Conservation (phyloP, 352 stramenopile genomes). For the Globisporangium yorkense region DNA sequence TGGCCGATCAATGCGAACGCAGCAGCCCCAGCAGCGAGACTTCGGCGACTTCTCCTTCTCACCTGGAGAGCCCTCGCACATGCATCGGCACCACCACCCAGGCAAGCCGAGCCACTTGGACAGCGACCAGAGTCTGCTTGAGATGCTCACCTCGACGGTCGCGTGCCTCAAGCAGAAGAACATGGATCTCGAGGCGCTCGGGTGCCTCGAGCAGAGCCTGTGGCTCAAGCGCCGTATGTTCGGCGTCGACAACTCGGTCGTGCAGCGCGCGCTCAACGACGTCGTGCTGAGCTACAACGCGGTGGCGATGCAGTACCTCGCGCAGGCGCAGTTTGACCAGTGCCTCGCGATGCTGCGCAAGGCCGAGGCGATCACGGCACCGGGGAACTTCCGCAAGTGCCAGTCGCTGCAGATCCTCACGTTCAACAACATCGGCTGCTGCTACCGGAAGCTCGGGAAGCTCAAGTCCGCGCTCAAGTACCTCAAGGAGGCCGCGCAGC, state of each 20-base stretch:
- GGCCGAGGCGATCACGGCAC: conserved; percentile 56
- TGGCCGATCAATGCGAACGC: conserved; percentile 5
- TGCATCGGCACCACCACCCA: neutral
- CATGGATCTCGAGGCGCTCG: conserved; percentile 71
- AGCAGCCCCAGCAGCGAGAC: neutral
- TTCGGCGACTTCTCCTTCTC: neutral
- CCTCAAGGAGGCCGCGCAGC: conserved; percentile 56
- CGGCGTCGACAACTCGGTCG: conserved; percentile 46
- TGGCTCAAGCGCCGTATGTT: conserved; percentile 79
- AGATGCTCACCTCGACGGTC: conserved; percentile 68
- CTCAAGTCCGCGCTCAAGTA: conserved; percentile 72
- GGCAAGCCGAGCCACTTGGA: conserved; percentile 19
- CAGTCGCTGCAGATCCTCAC: conserved; percentile 76
- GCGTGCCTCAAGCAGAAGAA: conserved; percentile 63
- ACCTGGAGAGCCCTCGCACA: conserved; percentile 1
- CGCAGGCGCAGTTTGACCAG: conserved; percentile 45
- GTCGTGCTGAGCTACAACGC: conserved; percentile 75
- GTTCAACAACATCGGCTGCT: conserved; percentile 81
- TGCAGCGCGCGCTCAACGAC: conserved; percentile 48
- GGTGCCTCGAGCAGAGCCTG: conserved; percentile 65
- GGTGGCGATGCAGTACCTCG: conserved; percentile 67
- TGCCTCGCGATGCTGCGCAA: conserved; percentile 70
- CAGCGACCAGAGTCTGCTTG: conserved; percentile 55
- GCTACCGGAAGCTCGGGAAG: conserved; percentile 72
- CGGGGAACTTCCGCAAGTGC: conserved; percentile 57